Evolutionary conservation across 148 eudicot genomes (phyloP).

Genomic region (Drosera capensis): DNA sequence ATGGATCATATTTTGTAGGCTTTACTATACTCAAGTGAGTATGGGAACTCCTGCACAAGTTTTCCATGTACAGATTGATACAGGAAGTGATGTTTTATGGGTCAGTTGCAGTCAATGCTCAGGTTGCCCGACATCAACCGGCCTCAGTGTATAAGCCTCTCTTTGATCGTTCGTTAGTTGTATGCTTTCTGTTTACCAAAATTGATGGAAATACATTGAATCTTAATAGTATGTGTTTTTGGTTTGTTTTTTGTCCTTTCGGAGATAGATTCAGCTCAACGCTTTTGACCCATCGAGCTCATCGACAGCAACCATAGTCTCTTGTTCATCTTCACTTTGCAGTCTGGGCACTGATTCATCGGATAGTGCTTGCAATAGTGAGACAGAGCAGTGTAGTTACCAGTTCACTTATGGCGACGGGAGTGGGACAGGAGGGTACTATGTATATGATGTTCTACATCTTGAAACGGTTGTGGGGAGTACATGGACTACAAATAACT

Average conservation of each 20-base stretch:
- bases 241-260: background rate
- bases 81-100: conserved; percentile 97
- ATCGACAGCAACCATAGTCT: conserved; percentile 39
- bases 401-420: conserved; percentile 81
- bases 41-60: conserved; percentile 72
- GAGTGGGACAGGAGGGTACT: conserved; percentile 77
- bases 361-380: conserved; percentile 48
- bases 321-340: conserved; percentile 68
- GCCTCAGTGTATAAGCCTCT: conserved; percentile 53
- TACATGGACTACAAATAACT: conserved; percentile 52
- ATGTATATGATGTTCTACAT: conserved; percentile 61
- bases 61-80: conserved; percentile 85
- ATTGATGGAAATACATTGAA: background rate
- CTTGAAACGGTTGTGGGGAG: conserved; percentile 61
- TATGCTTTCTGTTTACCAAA: background rate
- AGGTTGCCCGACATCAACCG: conserved; percentile 85
- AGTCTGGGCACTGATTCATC: conserved; percentile 50
- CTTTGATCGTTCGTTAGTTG: background rate
- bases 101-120: conserved; percentile 61
- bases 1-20: conserved; percentile 31
- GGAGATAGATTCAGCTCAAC: conserved; percentile 48
- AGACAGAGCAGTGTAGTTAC: conserved; percentile 50
- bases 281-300: conserved; percentile 61
- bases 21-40: conserved; percentile 69
- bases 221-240: background rate